Evolutionary conservation across 225 moss, liverwort and hornwort genomes (phyloP).

Genomic region (Neckera pumila): DNA sequence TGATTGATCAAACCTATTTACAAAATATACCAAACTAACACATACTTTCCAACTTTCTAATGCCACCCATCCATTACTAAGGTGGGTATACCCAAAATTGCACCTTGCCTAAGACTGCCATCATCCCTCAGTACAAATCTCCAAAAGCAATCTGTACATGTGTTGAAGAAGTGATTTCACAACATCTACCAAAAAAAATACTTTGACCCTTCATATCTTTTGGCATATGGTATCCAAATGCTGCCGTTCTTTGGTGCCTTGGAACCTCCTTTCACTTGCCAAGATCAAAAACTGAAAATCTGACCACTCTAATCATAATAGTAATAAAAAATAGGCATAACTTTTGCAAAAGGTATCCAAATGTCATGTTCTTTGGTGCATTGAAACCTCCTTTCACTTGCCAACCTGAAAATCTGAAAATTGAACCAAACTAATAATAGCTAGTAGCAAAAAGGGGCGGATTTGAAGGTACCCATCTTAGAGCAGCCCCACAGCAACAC

Average conservation of each 20-base stretch:
- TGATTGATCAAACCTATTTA: not conserved
- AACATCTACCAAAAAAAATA: not conserved
- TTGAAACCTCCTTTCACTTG: no score
- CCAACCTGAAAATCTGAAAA: no score
- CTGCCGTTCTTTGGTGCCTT: fast-evolving
- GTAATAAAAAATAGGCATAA: no score
- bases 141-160: not conserved
- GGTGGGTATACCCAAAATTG: not conserved
- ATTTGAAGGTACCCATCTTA: no score
- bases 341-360: no score
- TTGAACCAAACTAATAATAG: no score
- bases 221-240: not conserved
- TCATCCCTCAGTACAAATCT: not conserved
- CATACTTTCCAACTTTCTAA: no score
- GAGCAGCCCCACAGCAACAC: no score
- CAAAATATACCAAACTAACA: not conserved
- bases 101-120: not conserved
- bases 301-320: not conserved
- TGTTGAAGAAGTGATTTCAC: fast-evolving
- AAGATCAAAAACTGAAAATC: not conserved
- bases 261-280: not conserved
- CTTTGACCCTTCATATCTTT: not conserved
- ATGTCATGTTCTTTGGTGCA: no score
- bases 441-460: no score
- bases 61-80: not conserved